These are phyloP conservation scores for Suillus sp. DNA, from an alignment of 768 basidiomycete genomes.

Conservation along the genomic window DNA sequence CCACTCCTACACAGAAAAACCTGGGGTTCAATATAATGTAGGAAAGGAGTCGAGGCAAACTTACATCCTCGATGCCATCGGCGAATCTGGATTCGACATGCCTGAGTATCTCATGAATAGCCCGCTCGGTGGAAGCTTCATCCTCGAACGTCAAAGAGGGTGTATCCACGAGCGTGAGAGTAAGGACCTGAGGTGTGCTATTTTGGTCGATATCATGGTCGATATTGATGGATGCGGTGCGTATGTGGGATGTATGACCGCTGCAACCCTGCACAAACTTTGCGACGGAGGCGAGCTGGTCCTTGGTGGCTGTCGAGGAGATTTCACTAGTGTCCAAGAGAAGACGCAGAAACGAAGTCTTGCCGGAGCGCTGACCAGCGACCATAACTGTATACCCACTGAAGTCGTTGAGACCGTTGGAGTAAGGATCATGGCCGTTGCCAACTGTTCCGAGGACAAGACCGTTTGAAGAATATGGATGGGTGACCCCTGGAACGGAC, in stretches of 20 bases:
- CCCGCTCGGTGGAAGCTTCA: constrained; percentile 61
- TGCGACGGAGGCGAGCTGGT: constrained; percentile 79
- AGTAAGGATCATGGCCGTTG: constrained; percentile 30
- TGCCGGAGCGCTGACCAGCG: constrained; percentile 81
- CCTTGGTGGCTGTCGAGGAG: constrained; percentile 60
- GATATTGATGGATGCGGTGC: constrained; percentile 72
- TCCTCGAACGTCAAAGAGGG: constrained; percentile 78
- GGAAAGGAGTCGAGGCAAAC: constrained; percentile 37
- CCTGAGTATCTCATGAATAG: constrained; percentile 65
- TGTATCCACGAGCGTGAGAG: constrained; percentile 78
- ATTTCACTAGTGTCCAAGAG: constrained; percentile 80
- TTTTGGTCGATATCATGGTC: constrained; percentile 54
- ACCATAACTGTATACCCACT: constrained; percentile 71
- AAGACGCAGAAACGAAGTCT: constrained; percentile 85
- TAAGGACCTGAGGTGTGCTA: constrained; percentile 50
- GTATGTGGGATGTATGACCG: constrained; percentile 72
- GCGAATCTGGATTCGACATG: constrained; percentile 73
- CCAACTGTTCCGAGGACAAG: constrained; percentile 30
- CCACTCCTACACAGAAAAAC: constrained; percentile 55
- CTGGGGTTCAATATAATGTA: constrained; percentile 26
- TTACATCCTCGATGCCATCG: constrained; percentile 77
- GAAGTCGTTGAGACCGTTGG: constrained; percentile 23
- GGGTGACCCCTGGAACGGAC: constrained; percentile 29
- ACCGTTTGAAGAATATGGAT: constrained; percentile 27
- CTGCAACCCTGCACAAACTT: constrained; percentile 79